phyloP scores from a whole-genome alignment of 2,329 filamentous ascomycete species.

The Pseudogymnoascus sp. region DNA sequence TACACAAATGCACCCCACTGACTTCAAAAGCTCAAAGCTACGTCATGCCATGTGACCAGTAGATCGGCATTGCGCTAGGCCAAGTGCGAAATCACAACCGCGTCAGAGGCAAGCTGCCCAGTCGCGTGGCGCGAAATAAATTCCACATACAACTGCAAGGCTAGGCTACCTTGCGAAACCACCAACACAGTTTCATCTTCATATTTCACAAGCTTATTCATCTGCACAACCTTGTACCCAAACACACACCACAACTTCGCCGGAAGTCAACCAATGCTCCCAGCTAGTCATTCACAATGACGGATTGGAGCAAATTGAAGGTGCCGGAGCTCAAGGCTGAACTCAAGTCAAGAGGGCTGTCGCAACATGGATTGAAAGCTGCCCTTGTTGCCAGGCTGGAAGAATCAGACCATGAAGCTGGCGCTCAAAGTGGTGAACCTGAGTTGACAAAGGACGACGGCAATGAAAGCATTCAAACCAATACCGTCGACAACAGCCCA shows the following conservation, averaged over 20 bases:
- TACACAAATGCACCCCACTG: not conserved
- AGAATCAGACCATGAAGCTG: constrained; percentile 32
- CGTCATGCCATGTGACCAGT: not conserved
- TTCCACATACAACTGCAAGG: not conserved
- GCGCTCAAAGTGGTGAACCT: constrained; percentile 23
- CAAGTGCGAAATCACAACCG: not conserved
- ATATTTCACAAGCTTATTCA: not conserved
- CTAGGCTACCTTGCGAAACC: constrained; percentile 1
- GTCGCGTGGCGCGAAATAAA: constrained; percentile 7
- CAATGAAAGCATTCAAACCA: not conserved
- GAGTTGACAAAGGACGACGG: constrained; percentile 8
- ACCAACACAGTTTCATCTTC: not conserved
- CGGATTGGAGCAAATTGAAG: constrained; percentile 53
- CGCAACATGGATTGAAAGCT: constrained; percentile 61
- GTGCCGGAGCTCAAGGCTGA: constrained; percentile 69
- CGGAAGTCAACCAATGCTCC: not conserved
- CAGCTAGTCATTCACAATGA: constrained; percentile 31
- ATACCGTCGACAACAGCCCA: not conserved
- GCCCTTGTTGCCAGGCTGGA: constrained; percentile 60
- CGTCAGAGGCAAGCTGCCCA: constrained; percentile 4
- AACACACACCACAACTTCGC: not conserved
- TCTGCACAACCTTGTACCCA: not conserved
- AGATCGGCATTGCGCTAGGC: not conserved
- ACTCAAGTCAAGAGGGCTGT: constrained; percentile 62
- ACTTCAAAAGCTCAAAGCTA: not conserved